Conservation (phyloP, 169 alveolate genomes). For the Cryptosporidium sp. region DNA sequence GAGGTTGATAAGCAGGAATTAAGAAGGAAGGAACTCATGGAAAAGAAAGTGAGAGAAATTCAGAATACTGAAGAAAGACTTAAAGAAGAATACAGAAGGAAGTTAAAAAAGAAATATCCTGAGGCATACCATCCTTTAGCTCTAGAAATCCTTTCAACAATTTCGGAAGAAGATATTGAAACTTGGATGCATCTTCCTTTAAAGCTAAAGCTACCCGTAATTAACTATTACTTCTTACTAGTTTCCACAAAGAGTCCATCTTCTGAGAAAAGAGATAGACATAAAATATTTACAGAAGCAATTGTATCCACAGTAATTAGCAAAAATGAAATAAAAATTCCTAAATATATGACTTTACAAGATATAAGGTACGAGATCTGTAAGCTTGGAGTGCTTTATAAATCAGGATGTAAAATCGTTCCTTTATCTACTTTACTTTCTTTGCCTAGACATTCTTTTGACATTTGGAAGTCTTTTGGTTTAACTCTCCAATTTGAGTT, state of each 20-base stretch:
- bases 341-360: conserved; percentile 28
- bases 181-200: conserved; percentile 36
- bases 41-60: background rate
- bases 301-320: conserved; percentile 16
- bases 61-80: background rate
- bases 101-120: conserved; percentile 28
- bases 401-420: conserved; percentile 5
- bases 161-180: conserved; percentile 28
- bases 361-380: conserved; percentile 52
- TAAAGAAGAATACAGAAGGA: conserved; percentile 6
- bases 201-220: background rate
- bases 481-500: conserved; percentile 42
- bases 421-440: conserved; percentile 48
- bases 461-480: conserved; percentile 57
- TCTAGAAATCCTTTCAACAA: conserved; percentile 45
- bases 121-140: conserved; percentile 72
- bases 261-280: conserved; percentile 44
- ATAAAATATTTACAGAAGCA: conserved; percentile 32
- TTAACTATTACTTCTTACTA: conserved; percentile 26
- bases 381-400: conserved; percentile 38
- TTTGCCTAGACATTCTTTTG: conserved; percentile 55
- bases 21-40: background rate
- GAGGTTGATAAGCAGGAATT: background rate
- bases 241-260: background rate
- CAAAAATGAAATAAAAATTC: conserved; percentile 15